These are phyloP conservation scores for Penicillium concentricum DNA, from an alignment of 2,329 filamentous ascomycete genomes.

Conservation along the genomic window DNA sequence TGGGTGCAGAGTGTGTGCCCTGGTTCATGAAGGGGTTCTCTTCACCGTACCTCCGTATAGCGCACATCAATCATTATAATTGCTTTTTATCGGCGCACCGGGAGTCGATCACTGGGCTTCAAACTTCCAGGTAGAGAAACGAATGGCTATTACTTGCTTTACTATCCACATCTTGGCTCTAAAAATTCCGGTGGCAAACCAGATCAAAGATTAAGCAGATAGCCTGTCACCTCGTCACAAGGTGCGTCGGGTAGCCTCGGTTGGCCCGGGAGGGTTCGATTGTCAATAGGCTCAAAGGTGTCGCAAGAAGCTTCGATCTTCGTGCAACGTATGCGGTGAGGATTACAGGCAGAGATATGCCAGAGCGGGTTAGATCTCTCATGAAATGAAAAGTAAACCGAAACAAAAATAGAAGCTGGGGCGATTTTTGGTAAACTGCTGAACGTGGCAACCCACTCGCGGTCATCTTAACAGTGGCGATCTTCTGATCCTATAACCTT, in stretches of 20 bases:
- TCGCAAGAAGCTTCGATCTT: not conserved
- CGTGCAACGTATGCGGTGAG: not conserved
- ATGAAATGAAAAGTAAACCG: not conserved
- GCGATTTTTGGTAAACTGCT: conserved; percentile 13
- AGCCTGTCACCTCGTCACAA: conserved; percentile 4
- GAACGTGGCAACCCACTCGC: conserved; percentile 23
- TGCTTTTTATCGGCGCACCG: conserved; percentile 3
- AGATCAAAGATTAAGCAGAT: conserved; percentile 10
- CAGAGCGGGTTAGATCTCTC: not conserved
- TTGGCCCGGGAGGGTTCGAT: not conserved
- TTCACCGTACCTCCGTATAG: conserved; percentile 1
- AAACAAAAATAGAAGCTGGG: conserved; percentile 6
- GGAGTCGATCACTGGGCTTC: not conserved
- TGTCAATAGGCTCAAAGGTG: not conserved
- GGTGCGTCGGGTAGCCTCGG: conserved; percentile 17
- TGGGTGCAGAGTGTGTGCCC: too few species aligned
- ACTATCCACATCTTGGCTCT: not conserved
- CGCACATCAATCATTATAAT: not conserved
- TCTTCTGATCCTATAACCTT: conserved; percentile 17
- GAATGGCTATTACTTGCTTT: not conserved
- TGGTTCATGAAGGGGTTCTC: not conserved
- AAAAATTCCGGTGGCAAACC: conserved; percentile 11
- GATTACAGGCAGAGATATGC: not conserved
- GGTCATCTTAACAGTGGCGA: conserved; percentile 14
- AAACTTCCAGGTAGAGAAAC: conserved; percentile 1